phyloP scores from a whole-genome alignment of 306 rosid genomes.

The Chamaecrista fasciculata region DNA sequence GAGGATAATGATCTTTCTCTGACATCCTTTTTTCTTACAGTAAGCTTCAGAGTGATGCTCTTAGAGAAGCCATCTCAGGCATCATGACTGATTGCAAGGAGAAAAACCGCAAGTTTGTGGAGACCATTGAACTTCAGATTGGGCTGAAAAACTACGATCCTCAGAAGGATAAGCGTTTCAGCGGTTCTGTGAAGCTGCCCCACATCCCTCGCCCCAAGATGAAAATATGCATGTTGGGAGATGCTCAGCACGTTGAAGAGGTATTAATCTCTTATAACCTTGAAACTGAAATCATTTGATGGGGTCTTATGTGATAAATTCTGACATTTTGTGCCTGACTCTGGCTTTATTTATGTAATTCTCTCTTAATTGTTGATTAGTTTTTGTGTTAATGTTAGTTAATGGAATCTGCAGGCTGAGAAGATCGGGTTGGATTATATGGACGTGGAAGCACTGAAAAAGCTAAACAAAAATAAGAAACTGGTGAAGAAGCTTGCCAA shows the following conservation, averaged over 20 bases:
- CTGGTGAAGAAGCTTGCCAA: conserved; percentile 66
- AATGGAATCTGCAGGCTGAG: conserved; percentile 43
- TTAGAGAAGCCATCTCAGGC: conserved; percentile 51
- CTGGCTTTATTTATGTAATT: neutral
- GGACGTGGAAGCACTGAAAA: conserved; percentile 68
- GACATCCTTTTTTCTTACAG: conserved; percentile 23
- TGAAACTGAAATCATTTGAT: neutral
- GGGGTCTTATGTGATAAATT: neutral
- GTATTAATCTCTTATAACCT: conserved; percentile 19
- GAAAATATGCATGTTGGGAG: conserved; percentile 74
- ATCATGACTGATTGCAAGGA: conserved; percentile 40
- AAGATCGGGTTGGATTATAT: conserved; percentile 59
- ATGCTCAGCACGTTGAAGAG: conserved; percentile 75
- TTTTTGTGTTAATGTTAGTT: neutral
- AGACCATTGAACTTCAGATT: conserved; percentile 64
- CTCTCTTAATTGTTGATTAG: neutral
- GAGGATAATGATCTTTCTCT: neutral
- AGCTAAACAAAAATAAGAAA: conserved; percentile 64
- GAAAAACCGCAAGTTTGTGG: conserved; percentile 51
- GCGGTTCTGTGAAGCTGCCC: conserved; percentile 67
- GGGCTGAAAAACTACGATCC: conserved; percentile 71
- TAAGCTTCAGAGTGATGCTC: conserved; percentile 62
- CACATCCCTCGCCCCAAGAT: conserved; percentile 77
- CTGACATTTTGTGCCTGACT: neutral
- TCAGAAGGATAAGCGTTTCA: conserved; percentile 71